Evolutionary conservation across 164 flowering plant species (phyloP), one percentile per base, ranked within the genome.

Genomic region (Vitis vinifera): DNA sequence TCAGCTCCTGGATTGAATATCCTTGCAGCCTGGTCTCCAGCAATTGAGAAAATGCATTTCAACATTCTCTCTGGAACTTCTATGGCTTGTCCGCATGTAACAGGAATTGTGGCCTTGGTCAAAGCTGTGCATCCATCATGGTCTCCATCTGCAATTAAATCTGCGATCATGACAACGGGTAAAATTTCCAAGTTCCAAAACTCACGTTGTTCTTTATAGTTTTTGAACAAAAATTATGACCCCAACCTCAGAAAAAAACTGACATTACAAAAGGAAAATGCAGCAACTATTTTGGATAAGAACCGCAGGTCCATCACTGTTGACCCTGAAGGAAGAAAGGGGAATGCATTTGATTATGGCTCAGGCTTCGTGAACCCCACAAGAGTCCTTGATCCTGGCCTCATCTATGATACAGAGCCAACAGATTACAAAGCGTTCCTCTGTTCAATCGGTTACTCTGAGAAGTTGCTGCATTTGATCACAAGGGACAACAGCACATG

Each of bases 121-220:
- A 92, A 87, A 77, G 77, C 97, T 14, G 87, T 84, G 44, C 70
- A 91, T 76, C 89, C 96, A 10, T 64, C 78, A 5, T 92, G 97
- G 97, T 81, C 91, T 60, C 94, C 97, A n/a, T 73, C 96, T 3
- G 90, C 96, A 10, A 89, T 92, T 62, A 92, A 84, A 78, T 92
- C 97, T 30, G 92, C 97, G 1, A 75, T 92, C 68, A 89, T 92
- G 96, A 89, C 97, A 29, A 87, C 94, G 14, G 94, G 97, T 91
- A 87, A 72, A 55, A 29, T 76, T 44, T 65, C 63, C 9, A 37
- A 44, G n/a, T 16, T 67, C 31, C 37, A 56, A 52, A 69, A 7
- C 58, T 29, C 37, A 7, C 59, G 15, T 60, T 15, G 29, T 11
- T 17, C 37, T 64, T 51, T 55, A 3, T 57, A n/a, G 16, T 57